phyloP scores from a whole-genome alignment of 164 flowering plant genomes.

The Nymphaea colorata region DNA sequence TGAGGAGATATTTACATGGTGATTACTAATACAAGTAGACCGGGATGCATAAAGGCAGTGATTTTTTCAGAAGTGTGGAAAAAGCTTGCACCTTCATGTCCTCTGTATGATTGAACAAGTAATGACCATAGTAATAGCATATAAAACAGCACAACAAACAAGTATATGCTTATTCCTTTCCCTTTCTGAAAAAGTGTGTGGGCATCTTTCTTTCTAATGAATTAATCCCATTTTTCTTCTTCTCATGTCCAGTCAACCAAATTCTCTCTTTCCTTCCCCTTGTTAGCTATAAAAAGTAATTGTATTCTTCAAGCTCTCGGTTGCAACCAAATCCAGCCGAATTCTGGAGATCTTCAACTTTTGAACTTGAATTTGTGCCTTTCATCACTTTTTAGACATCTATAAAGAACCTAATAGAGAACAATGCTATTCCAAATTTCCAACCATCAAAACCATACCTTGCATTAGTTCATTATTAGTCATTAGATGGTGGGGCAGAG shows the following conservation, averaged over 20 bases:
- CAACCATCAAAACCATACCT: neutral
- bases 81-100: neutral
- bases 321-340: slow-evolving; percentile 3
- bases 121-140: slow-evolving; percentile 70
- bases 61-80: too few species aligned
- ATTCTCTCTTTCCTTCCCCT: slow-evolving; percentile 21
- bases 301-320: slow-evolving; percentile 9
- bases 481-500: neutral
- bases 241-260: slow-evolving; percentile 64
- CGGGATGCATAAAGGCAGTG: too few species aligned
- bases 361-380: slow-evolving; percentile 6
- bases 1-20: too few species aligned
- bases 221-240: slow-evolving; percentile 32
- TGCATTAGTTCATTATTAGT: neutral
- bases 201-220: slow-evolving; percentile 33
- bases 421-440: neutral
- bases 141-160: slow-evolving; percentile 21
- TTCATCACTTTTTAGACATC: neutral
- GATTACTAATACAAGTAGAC: too few species aligned
- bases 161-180: slow-evolving; percentile 62
- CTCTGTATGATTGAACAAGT: slow-evolving; percentile 57
- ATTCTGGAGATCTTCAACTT: slow-evolving; percentile 4
- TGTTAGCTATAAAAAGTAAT: slow-evolving; percentile 7
- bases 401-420: neutral
- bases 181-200: slow-evolving; percentile 23